Evolutionary conservation across 257 asterid species (phyloP).

Genomic region (Thymus quinquecostatus): DNA sequence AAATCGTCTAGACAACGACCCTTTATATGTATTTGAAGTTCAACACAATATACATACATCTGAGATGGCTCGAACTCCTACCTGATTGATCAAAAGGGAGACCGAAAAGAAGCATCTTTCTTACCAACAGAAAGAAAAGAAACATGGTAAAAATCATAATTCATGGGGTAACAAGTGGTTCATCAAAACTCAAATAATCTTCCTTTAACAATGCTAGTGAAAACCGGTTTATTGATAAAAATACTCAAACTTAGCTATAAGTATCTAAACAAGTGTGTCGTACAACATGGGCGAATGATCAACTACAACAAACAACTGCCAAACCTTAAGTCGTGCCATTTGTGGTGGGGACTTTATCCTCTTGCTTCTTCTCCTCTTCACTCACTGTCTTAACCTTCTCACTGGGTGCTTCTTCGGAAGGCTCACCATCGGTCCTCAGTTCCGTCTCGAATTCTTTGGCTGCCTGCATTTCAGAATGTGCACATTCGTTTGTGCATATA

Average conservation of each 20-base stretch:
- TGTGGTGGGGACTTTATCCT: conserved; percentile 46
- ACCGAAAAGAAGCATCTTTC: not conserved
- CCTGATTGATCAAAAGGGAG: too few relatives aligned
- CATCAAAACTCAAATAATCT: conserved; percentile 1
- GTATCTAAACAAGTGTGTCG: conserved; percentile 22
- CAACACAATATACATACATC: too few relatives aligned
- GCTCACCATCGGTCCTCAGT: conserved; percentile 63
- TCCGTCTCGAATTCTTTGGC: conserved; percentile 92
- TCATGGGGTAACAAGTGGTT: not conserved
- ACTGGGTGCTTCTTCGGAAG: conserved; percentile 44
- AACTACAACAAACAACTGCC: conserved; percentile 29
- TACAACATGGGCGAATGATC: conserved; percentile 2
- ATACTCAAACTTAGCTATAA: conserved; percentile 13
- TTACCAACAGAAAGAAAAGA: not conserved
- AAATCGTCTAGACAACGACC: too few relatives aligned
- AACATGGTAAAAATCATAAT: not conserved
- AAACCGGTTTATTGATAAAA: conserved; percentile 1
- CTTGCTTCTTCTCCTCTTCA: conserved; percentile 58
- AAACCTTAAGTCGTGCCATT: conserved; percentile 50
- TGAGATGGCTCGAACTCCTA: too few relatives aligned
- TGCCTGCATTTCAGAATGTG: conserved; percentile 48
- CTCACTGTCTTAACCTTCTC: conserved; percentile 37
- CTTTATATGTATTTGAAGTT: too few relatives aligned
- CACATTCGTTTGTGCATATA: not conserved
- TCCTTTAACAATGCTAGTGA: not conserved